Percentiles rank a stretch among this genome's conserved stretches.
phyloP scores from a whole-genome alignment of 495 filamentous ascomycete species.

The Tuber calosporum region DNA sequence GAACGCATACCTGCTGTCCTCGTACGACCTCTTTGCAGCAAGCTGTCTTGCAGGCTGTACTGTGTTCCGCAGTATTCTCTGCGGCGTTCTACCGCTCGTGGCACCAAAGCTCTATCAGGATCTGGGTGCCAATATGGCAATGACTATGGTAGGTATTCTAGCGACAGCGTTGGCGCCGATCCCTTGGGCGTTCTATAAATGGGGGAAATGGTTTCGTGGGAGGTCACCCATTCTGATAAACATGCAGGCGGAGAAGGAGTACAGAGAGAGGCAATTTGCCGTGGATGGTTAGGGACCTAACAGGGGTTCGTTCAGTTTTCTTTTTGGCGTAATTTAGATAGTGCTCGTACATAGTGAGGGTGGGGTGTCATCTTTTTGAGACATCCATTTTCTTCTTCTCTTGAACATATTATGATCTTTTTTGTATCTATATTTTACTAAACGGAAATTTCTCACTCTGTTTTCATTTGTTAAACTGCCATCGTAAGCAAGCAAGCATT shows the following conservation, averaged over 20 bases:
- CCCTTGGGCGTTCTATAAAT: conserved; percentile 69
- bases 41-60: conserved; percentile 67
- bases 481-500: background rate
- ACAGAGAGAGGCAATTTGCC: conserved; percentile 46
- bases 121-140: conserved; percentile 72
- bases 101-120: conserved; percentile 62
- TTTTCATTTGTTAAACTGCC: background rate
- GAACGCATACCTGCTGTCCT: conserved; percentile 63
- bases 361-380: background rate
- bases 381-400: background rate
- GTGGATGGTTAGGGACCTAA: background rate
- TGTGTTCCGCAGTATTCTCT: conserved; percentile 50
- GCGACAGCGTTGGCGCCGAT: conserved; percentile 68
- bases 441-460: background rate
- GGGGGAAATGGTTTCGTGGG: conserved; percentile 60
- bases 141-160: conserved; percentile 63
- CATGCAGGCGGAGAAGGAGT: conserved; percentile 65
- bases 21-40: conserved; percentile 69
- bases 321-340: background rate
- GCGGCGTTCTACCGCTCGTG: conserved; percentile 65
- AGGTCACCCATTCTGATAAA: conserved; percentile 58
- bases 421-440: background rate
- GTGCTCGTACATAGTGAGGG: background rate
- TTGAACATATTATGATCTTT: background rate
- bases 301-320: background rate